Evolutionary conservation across 2,329 filamentous ascomycete species (phyloP), one percentile per base, ranked within the genome.

Genomic region (Chrysoporthe austroafricana): DNA sequence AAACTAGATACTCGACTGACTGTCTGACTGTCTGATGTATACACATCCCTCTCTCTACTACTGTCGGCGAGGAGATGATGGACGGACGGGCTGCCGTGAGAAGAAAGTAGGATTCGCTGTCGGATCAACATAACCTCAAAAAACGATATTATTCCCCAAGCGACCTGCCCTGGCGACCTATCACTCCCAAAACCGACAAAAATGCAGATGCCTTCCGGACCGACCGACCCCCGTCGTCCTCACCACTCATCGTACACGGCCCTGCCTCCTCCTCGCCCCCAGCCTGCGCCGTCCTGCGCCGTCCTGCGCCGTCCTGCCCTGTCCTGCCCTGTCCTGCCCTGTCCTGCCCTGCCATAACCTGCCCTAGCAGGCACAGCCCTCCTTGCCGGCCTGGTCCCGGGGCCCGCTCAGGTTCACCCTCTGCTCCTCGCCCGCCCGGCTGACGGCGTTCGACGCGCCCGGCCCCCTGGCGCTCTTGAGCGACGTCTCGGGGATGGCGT

Each of bases 401-500:
- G 90, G 87, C 63, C 91, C 91, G 62, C 89, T 90, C 74, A 97
- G 82, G 79, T 96, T 97, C 71, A 98, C 94, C 73, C 94, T 87
- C 74, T 91, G 84, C 80, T 94, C 87, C 77, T 91, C 85, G 66
- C 85, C 81, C 76, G 83, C 81, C 76, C 89, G 79, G 78, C 88
- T 86, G 75, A 86, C 83, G 66, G 85, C 81, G 72, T 83, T 85
- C 67, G 85, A 82, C 21, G 88, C 84, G 60, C 88, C 90, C 21
- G 86, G 83, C n/a, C 91, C 91, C 73, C 93, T 88, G 44, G 92
- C 87, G 62, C 91, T 94, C 88, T 98, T 98, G 78, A 98, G 83
- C 71, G 93, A 97, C 63, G 94, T 97, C 84, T 99, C 96, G 1
- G 96, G 96, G 75, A 99, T 99, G 52, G 94, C 94, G 77, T 98